phyloP scores from a whole-genome alignment of 192 early-diverging fungal species.

The Coemansia furcata region DNA sequence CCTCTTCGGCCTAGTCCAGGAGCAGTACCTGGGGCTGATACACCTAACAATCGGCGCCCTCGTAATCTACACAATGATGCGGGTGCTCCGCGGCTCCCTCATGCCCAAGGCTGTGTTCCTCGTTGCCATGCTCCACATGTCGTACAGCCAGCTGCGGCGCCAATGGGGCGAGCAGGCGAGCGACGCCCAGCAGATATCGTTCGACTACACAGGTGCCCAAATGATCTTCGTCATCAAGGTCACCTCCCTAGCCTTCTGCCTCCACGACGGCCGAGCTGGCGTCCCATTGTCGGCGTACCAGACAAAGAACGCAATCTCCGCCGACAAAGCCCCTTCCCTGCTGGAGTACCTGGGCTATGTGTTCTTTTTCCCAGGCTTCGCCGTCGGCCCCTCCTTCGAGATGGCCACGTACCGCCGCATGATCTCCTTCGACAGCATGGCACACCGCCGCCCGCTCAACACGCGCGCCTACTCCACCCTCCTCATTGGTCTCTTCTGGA shows the following conservation, averaged over 20 bases:
- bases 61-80: conserved; percentile 57
- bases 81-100: conserved; percentile 35
- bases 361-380: conserved; percentile 84
- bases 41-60: conserved; percentile 55
- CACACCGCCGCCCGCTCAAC: conserved; percentile 11
- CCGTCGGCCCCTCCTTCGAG: conserved; percentile 85
- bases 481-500: conserved; percentile 35
- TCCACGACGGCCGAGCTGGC: conserved; percentile 67
- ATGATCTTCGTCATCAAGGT: conserved; percentile 96
- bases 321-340: conserved; percentile 57
- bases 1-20: conserved; percentile 56
- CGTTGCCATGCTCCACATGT: conserved; percentile 65
- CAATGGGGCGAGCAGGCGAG: conserved; percentile 34
- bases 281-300: conserved; percentile 60
- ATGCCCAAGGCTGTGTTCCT: conserved; percentile 62
- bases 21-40: conserved; percentile 58
- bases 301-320: conserved; percentile 56
- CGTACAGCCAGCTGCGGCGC: conserved; percentile 52
- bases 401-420: conserved; percentile 56
- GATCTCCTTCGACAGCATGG: conserved; percentile 42
- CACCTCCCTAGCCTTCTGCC: conserved; percentile 82
- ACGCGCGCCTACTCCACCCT: conserved; percentile 28
- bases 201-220: conserved; percentile 88
- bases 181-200: conserved; percentile 37
- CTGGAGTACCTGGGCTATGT: conserved; percentile 83